Base-by-base conservation (phyloP, 176 grass and related monocot genomes). In the Musa itinerans region DNA sequence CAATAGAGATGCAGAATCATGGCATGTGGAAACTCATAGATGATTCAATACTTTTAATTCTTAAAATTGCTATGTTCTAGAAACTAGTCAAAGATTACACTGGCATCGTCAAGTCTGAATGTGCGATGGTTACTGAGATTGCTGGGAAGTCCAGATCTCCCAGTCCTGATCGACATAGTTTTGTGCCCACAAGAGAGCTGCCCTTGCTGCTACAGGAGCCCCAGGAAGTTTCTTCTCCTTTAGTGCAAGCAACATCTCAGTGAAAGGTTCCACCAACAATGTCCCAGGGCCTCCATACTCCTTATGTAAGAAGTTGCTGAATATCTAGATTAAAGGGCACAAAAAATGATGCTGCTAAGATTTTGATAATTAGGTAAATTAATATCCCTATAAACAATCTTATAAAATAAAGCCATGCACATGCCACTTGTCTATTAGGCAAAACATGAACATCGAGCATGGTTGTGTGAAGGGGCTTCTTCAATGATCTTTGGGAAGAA, bases 91-190 rank as follows among this genome's bases (percentile, higher is more conserved):
- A 29, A 16, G 21, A 29, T 74, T 74, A 55, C 52, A 43, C 9
- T 15, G 6, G 24, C 52, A 27, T 29, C 19, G 17, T 70, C 34
- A 11, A 9, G 34, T n/a, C 66, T 15, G 12, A 22, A 49, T 9
- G 49, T 9, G 29, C 1, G 9, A 69, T n/a, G 24, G 13, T 70
- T 19, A 70, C 8, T 20, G 68, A 50, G 72, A 29, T 17, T 26
- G 72, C 57, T 74, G 72, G 15, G 15, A 74, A 13, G 27, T 91
- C 90, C 95, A 99, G 22, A 81, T 82, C 66, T 94, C 90, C 95
- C 95, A 91, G 25, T 98, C 88, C 54, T 94, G 83, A 76, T 99
- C 88, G n/a, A 99, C 83, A 63, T 89, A 86, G 76, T 99, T 99
- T 52, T 94, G 86, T 8, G 86, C 95, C 90, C 95, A 99, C 2